Percentiles rank a stretch among this genome's conserved stretches.
Conservation (phyloP, 495 filamentous ascomycete species). For the Viridothelium virens region DNA sequence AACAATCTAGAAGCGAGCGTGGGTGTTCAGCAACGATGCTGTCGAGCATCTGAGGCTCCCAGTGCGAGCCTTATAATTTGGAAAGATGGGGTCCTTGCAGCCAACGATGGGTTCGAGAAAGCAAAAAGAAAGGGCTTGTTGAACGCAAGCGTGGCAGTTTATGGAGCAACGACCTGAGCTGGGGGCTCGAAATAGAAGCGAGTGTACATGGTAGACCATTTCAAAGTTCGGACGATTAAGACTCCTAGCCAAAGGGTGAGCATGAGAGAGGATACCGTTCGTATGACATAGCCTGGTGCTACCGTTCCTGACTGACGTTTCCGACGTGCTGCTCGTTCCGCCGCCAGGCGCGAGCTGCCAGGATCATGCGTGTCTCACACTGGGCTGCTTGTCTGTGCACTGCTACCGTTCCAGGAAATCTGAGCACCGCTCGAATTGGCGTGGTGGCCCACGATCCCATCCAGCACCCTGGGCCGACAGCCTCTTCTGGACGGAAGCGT, state of each 20-base stretch:
- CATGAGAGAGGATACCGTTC: background rate
- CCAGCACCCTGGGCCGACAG: constrained; percentile 1
- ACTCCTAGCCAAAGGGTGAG: constrained; percentile 7
- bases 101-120: background rate
- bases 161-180: background rate
- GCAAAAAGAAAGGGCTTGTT: background rate
- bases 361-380: constrained; percentile 7
- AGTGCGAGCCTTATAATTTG: constrained; percentile 6
- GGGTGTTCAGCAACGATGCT: constrained; percentile 2
- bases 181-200: constrained; percentile 12
- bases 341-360: background rate
- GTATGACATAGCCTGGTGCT: constrained; percentile 12
- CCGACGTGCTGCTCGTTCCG: constrained; percentile 10
- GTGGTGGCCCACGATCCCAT: constrained; percentile 1
- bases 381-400: background rate
- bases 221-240: constrained; percentile 2
- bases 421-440: background rate
- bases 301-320: constrained; percentile 12
- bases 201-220: constrained; percentile 5
- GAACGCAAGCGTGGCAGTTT: background rate
- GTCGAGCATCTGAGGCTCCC: background rate
- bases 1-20: constrained; percentile 8
- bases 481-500: constrained; percentile 7
- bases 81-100: background rate
- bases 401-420: constrained; percentile 10